Conservation (phyloP, 75 land plant genomes). For the Cryptomeria japonica region DNA sequence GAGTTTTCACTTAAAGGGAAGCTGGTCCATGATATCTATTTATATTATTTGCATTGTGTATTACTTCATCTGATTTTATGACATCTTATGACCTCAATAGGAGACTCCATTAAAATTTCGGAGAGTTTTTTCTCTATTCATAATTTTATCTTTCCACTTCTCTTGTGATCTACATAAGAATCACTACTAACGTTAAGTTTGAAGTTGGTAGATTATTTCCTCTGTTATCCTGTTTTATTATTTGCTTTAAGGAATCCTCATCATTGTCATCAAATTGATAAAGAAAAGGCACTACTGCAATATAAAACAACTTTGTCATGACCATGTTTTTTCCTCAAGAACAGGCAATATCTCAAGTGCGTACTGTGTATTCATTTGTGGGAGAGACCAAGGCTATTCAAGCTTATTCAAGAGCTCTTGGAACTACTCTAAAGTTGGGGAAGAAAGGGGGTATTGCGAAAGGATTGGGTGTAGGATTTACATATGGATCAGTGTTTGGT, state of each 20-base stretch:
- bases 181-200: neutral
- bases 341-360: conserved; percentile 69
- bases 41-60: neutral
- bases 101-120: neutral
- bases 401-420: conserved; percentile 43
- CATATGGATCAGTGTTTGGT: conserved; percentile 48
- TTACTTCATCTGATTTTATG: neutral
- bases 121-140: neutral
- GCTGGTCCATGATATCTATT: neutral
- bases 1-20: neutral
- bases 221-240: neutral
- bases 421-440: conserved; percentile 45
- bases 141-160: neutral
- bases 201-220: neutral
- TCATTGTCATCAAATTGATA: neutral
- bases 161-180: neutral
- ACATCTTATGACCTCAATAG: neutral
- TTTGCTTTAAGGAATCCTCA: neutral
- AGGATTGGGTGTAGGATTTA: conserved; percentile 69
- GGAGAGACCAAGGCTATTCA: conserved; percentile 62
- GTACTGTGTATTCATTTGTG: conserved; percentile 64
- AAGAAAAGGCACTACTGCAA: neutral
- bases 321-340: neutral
- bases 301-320: neutral
- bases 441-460: conserved; percentile 59